A percentile compares a stretch with the other conserved stretches of the same genome.
Conservation (phyloP, 1,284 basidiomycete species). For the Ceratobasidium sp. region DNA sequence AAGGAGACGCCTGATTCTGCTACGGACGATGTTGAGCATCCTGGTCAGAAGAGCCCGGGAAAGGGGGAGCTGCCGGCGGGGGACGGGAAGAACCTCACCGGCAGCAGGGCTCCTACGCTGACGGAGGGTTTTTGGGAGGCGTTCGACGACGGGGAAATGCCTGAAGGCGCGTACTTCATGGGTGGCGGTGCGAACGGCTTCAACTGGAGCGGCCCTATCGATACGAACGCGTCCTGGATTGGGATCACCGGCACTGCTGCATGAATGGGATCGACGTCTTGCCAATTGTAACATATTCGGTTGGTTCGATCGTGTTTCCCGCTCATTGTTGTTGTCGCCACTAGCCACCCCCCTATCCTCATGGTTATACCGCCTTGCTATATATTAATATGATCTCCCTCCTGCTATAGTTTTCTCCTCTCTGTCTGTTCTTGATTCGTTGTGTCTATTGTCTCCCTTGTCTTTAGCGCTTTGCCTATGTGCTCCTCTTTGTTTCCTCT, state of each 20-base stretch:
- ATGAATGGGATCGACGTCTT: neutral
- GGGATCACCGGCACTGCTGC: slow-evolving; percentile 43
- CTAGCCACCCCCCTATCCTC: slow-evolving; percentile 29
- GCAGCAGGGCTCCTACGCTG: slow-evolving; percentile 36
- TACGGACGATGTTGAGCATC: slow-evolving; percentile 36
- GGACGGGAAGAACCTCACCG: slow-evolving; percentile 37
- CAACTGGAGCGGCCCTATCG: slow-evolving; percentile 45
- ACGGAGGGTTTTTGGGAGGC: slow-evolving; percentile 44
- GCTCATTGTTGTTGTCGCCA: slow-evolving; percentile 19
- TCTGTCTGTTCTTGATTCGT: slow-evolving; percentile 36
- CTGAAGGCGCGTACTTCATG: slow-evolving; percentile 46
- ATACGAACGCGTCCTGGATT: slow-evolving; percentile 44
- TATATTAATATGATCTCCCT: slow-evolving; percentile 43
- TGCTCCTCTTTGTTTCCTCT: neutral
- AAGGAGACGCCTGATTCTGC: slow-evolving; percentile 43
- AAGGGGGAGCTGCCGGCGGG: slow-evolving; percentile 41
- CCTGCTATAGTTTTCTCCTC: slow-evolving; percentile 15
- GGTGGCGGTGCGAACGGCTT: slow-evolving; percentile 46
- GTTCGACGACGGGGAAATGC: slow-evolving; percentile 45
- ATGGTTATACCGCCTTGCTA: slow-evolving; percentile 1
- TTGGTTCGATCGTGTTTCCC: slow-evolving; percentile 22
- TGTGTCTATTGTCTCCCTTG: slow-evolving; percentile 38
- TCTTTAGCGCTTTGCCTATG: slow-evolving; percentile 20
- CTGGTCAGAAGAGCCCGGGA: slow-evolving; percentile 40
- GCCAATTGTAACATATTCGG: slow-evolving; percentile 20